Evolutionary conservation across 2,329 filamentous ascomycete species (phyloP).

Genomic region (Monascus ruber): DNA sequence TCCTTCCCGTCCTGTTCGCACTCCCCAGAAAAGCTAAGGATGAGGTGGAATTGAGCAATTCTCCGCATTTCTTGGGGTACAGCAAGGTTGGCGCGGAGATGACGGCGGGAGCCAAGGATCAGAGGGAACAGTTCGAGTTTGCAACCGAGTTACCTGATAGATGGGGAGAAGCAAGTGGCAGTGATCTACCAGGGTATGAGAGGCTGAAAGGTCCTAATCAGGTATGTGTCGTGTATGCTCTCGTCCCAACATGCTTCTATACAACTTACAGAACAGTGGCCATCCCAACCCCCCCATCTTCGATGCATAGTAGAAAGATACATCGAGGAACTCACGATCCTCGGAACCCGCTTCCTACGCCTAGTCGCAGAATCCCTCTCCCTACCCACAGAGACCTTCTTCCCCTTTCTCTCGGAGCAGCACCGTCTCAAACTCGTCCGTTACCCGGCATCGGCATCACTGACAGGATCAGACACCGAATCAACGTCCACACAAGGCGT

Average conservation of each 20-base stretch:
- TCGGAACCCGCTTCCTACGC: constrained; percentile 45
- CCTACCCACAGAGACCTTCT: constrained; percentile 39
- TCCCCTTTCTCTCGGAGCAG: constrained; percentile 44
- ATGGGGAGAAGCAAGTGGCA: constrained; percentile 15
- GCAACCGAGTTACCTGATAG: constrained; percentile 41
- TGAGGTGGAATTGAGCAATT: constrained; percentile 30
- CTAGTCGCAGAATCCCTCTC: constrained; percentile 46
- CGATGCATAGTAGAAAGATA: constrained; percentile 36
- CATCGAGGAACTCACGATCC: constrained; percentile 38
- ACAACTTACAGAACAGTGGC: constrained; percentile 37
- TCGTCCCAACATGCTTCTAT: too few relatives aligned
- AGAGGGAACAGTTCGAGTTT: constrained; percentile 50
- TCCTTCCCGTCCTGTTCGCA: constrained; percentile 11
- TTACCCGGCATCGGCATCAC: constrained; percentile 33
- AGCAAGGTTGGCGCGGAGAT: constrained; percentile 44
- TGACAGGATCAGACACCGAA: constrained; percentile 4
- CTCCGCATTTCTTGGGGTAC: constrained; percentile 52
- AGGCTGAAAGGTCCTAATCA: constrained; percentile 39
- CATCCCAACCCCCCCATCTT: constrained; percentile 22
- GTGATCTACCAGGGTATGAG: constrained; percentile 27
- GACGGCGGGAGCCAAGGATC: constrained; percentile 42
- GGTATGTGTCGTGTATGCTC: constrained; percentile 15
- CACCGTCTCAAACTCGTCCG: constrained; percentile 50
- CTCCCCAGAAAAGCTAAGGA: constrained; percentile 10
- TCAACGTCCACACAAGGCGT: constrained; percentile 38